Conservation (phyloP, 495 filamentous ascomycete species). For the Acidomyces sp. region DNA sequence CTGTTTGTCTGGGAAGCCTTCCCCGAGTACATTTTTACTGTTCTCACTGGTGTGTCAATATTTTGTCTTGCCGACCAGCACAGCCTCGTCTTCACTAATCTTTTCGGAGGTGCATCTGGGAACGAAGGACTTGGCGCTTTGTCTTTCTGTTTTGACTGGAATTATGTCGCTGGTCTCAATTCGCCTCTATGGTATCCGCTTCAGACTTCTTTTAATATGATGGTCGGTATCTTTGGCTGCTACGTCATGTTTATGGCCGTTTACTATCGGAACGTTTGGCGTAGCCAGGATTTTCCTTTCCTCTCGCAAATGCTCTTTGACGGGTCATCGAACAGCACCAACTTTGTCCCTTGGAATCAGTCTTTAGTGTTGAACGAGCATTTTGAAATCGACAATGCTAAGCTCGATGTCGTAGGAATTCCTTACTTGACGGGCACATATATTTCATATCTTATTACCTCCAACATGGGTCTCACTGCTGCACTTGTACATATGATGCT, state of each 20-base stretch:
- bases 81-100: slow-evolving; percentile 28
- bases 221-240: slow-evolving; percentile 35
- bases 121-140: slow-evolving; percentile 42
- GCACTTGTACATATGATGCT: slow-evolving; percentile 31
- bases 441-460: slow-evolving; percentile 30
- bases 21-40: slow-evolving; percentile 42
- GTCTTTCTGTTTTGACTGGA: slow-evolving; percentile 41
- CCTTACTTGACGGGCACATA: slow-evolving; percentile 36
- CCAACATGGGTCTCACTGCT: slow-evolving; percentile 34
- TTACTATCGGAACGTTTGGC: slow-evolving; percentile 40
- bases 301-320: slow-evolving; percentile 14
- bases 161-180: slow-evolving; percentile 33
- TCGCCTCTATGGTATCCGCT: slow-evolving; percentile 26
- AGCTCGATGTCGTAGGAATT: slow-evolving; percentile 6
- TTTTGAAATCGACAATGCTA: slow-evolving; percentile 2
- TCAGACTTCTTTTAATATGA: slow-evolving; percentile 28
- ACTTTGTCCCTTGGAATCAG: slow-evolving; percentile 12
- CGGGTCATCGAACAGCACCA: slow-evolving; percentile 3
- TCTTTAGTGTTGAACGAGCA: slow-evolving; percentile 2
- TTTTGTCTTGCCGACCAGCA: slow-evolving; percentile 43
- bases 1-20: slow-evolving; percentile 41
- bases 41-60: slow-evolving; percentile 42
- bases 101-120: slow-evolving; percentile 43
- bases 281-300: slow-evolving; percentile 12
- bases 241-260: slow-evolving; percentile 31